Percentiles rank a stretch among this genome's conserved stretches.
These are phyloP conservation scores for Amanita subjunquillea DNA, from an alignment of 768 basidiomycete genomes.

Conservation along the genomic window DNA sequence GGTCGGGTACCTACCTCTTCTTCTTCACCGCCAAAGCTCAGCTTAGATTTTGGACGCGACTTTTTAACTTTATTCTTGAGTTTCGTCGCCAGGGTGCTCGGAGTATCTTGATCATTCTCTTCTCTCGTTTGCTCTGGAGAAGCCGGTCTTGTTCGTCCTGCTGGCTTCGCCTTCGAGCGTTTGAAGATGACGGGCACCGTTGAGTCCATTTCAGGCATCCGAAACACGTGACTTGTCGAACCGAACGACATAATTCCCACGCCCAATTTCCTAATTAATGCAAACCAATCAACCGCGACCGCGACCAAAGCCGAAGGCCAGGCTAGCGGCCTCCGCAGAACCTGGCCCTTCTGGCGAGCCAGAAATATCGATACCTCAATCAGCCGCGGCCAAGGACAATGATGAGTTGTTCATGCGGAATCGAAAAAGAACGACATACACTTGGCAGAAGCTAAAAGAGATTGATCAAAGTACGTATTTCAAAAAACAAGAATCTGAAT, in stretches of 20 bases:
- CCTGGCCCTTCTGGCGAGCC: slow-evolving; percentile 13
- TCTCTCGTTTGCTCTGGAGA: slow-evolving; percentile 26
- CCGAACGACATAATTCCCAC: slow-evolving; percentile 29
- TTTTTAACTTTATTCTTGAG: slow-evolving; percentile 66
- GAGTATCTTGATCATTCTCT: slow-evolving; percentile 31
- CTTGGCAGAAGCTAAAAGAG: slow-evolving; percentile 53
- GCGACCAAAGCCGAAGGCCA: slow-evolving; percentile 40
- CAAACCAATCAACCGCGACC: slow-evolving; percentile 33
- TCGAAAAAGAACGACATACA: slow-evolving; percentile 37
- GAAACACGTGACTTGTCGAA: slow-evolving; percentile 26
- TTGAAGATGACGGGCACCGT: slow-evolving; percentile 40
- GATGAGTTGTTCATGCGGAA: slow-evolving; percentile 69
- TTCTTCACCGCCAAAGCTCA: slow-evolving; percentile 68
- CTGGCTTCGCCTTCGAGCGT: slow-evolving; percentile 33
- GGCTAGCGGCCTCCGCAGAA: slow-evolving; percentile 9
- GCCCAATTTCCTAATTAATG: slow-evolving; percentile 22
- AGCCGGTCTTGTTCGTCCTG: slow-evolving; percentile 27
- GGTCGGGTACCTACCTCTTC: slow-evolving; percentile 41
- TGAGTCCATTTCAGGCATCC: slow-evolving; percentile 23
- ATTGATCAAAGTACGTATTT: slow-evolving; percentile 39
- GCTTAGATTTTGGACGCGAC: slow-evolving; percentile 49
- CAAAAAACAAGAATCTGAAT: not conserved
- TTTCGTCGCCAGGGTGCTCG: slow-evolving; percentile 51
- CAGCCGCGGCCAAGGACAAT: slow-evolving; percentile 35
- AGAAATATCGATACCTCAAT: slow-evolving; percentile 8